Evolutionary conservation across 129 eudicot genomes (phyloP).

Genomic region (Lactuca sativa): DNA sequence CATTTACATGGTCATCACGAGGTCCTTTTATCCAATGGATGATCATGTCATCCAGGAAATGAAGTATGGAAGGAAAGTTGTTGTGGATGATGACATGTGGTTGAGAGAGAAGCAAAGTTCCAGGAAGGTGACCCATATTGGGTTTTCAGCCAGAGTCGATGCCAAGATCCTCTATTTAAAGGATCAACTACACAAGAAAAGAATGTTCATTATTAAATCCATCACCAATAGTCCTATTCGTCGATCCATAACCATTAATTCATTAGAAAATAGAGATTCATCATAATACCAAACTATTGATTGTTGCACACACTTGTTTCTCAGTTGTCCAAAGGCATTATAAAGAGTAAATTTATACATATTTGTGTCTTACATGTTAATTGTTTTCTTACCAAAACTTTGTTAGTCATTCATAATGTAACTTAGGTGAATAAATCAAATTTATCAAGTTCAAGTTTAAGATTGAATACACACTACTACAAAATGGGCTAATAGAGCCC

Average conservation of each 20-base stretch:
- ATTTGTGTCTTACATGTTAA: neutral
- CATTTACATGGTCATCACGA: conserved; percentile 41
- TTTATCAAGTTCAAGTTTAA: neutral
- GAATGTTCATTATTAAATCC: conserved; percentile 42
- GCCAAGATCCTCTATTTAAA: conserved; percentile 45
- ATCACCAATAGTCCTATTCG: conserved; percentile 46
- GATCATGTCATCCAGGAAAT: conserved; percentile 57
- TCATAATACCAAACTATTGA: neutral
- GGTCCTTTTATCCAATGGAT: conserved; percentile 49
- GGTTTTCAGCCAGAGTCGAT: conserved; percentile 57
- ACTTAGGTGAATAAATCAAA: neutral
- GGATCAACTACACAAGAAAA: conserved; percentile 44
- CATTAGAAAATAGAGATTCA: conserved; percentile 36
- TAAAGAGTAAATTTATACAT: conserved; percentile 14
- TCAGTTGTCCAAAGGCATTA: conserved; percentile 23
- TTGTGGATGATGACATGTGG: conserved; percentile 45
- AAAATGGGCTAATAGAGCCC: neutral
- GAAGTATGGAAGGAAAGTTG: conserved; percentile 36
- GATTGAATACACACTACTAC: neutral
- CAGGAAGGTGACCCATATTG: conserved; percentile 43
- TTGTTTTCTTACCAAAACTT: neutral
- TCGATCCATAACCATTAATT: conserved; percentile 36
- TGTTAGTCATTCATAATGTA: neutral
- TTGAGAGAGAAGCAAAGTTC: conserved; percentile 50
- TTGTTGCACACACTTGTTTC: conserved; percentile 29